Evolutionary conservation across 768 basidiomycete genomes (phyloP), one percentile per base, ranked within the genome.

Genomic region (Floccularia luteovirens): DNA sequence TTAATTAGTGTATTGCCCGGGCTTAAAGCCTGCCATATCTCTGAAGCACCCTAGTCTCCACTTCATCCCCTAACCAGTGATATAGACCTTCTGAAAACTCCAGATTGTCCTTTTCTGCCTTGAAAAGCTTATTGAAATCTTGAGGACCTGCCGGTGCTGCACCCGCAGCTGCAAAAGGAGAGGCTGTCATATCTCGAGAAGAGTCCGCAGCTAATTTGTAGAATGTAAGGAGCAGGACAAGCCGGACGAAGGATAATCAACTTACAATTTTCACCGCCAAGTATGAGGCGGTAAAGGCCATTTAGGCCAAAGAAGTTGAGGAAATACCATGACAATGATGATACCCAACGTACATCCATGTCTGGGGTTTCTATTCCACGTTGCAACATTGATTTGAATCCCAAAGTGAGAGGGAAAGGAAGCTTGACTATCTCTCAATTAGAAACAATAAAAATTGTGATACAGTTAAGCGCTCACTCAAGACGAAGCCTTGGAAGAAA

Each of bases 271-370:
- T 93, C 90, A 28, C 74, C 74, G 6, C 92, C 93, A 44, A 99
- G 80, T 43, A 98, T 77, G 44, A 98, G 80, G 36, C 85, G 87
- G 67, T 98, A 99, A 13, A 99, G 62, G 13, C 92, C 93, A 54
- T 97, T 97, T 46, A 99, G 64, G 39, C 94, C 94, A 61, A 99
- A 98, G 64, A 97, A 89, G 69, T 97, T 98, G 53, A 98, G 79
- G 64, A 99, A 98, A 64, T 98, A 99, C 96, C 96, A 98, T 13
- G 90, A 93, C 40, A 98, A 70, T 8, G 96, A 96, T 16, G 96
- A 99, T 23, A 98, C 96, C 93, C 96, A 99, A 63, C 90, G 78
- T 8, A 97, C 96, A 60, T 98, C 94, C 85, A 98, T 89, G 57
- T 96, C 91, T 8, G 82, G 82, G 0, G 93, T 93, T 56, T 91